A percentile compares a stretch with the other conserved stretches of the same genome.
phyloP scores from a whole-genome alignment of 2,329 filamentous ascomycete species.

The Xylaria hypoxylon region DNA sequence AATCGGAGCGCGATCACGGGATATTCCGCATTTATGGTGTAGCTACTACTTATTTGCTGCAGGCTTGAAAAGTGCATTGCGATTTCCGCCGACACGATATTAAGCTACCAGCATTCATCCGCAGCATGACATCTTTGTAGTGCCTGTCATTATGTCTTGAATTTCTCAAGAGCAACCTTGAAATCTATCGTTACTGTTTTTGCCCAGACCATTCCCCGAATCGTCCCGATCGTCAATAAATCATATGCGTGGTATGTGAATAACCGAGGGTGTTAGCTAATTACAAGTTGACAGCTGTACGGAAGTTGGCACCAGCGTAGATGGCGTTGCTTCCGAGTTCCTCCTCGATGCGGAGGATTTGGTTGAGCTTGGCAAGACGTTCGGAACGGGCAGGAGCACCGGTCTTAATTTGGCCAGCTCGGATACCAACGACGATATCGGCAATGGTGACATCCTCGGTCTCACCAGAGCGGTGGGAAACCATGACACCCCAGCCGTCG shows the following conservation, averaged over 20 bases:
- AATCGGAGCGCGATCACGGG: slow-evolving; percentile 20
- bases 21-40: slow-evolving; percentile 25
- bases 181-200: slow-evolving; percentile 48
- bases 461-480: slow-evolving; percentile 98
- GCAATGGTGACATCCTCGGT: slow-evolving; percentile 99
- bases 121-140: slow-evolving; percentile 18
- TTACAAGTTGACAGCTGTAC: slow-evolving; percentile 89
- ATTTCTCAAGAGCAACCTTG: slow-evolving; percentile 40
- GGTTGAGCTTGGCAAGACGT: slow-evolving; percentile 99
- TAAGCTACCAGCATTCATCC: slow-evolving; percentile 8
- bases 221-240: slow-evolving; percentile 46
- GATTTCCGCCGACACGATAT: slow-evolving; percentile 22
- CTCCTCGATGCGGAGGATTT: slow-evolving; percentile 99
- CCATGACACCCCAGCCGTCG: slow-evolving; percentile 98
- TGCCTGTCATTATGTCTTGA: slow-evolving; percentile 35
- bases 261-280: slow-evolving; percentile 33
- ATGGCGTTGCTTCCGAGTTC: slow-evolving; percentile 92
- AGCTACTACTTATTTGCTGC: neutral
- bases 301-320: slow-evolving; percentile 94
- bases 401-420: slow-evolving; percentile 98
- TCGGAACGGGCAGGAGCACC: slow-evolving; percentile 96
- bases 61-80: slow-evolving; percentile 5
- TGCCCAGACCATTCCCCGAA: slow-evolving; percentile 45
- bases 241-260: slow-evolving; percentile 37
- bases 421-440: slow-evolving; percentile 96